Conservation (phyloP, 2,329 filamentous ascomycete genomes). For the Lachnellula arida region DNA sequence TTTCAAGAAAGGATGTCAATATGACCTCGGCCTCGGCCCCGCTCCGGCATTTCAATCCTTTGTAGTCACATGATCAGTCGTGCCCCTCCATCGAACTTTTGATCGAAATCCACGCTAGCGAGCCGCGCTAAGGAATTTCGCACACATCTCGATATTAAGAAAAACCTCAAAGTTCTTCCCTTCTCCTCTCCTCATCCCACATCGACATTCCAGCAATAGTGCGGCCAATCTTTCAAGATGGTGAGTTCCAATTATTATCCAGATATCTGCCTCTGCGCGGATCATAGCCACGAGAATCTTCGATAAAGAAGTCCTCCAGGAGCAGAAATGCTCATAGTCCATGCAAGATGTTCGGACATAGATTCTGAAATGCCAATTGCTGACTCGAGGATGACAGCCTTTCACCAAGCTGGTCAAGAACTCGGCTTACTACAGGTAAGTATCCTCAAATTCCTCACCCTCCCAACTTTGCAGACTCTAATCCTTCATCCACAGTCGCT, state of each 20-base stretch:
- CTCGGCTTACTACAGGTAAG: conserved; percentile 97
- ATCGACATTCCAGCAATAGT: conserved; percentile 38
- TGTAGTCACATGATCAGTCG: neutral
- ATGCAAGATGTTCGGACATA: conserved; percentile 95
- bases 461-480: conserved; percentile 21
- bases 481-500: conserved; percentile 60
- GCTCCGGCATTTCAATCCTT: neutral
- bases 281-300: neutral
- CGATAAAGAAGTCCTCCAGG: conserved; percentile 19
- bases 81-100: conserved; percentile 8
- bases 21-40: neutral
- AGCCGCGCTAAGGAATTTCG: conserved; percentile 6
- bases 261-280: conserved; percentile 11
- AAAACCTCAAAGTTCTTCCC: conserved; percentile 9
- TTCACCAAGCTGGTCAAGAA: conserved; percentile 97
- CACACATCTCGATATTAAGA: conserved; percentile 4
- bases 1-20: neutral
- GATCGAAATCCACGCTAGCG: conserved; percentile 4
- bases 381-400: conserved; percentile 81
- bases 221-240: conserved; percentile 54
- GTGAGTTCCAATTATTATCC: conserved; percentile 49
- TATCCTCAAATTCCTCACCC: conserved; percentile 21
- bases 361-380: conserved; percentile 98
- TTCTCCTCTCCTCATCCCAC: conserved; percentile 28
- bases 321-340: conserved; percentile 44